These are phyloP conservation scores for Hypoxylon sp. DNA, from an alignment of 2,329 filamentous ascomycete species.

Conservation along the genomic window DNA sequence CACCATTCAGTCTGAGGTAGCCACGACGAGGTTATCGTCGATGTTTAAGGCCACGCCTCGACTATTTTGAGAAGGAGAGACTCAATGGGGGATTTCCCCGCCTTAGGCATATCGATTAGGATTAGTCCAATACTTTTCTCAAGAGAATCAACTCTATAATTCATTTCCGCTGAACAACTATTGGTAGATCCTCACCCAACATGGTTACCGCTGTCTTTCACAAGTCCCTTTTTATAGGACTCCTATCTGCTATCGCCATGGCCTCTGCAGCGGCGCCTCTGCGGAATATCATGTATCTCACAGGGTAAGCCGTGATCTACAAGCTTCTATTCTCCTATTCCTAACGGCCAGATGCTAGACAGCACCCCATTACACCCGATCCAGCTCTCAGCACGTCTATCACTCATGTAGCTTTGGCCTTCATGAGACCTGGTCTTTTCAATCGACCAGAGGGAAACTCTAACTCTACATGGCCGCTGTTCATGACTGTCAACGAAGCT, in stretches of 20 bases:
- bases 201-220: constrained; percentile 32
- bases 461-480: constrained; percentile 64
- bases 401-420: constrained; percentile 69
- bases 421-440: constrained; percentile 67
- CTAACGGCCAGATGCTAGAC: constrained; percentile 41
- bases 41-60: background rate
- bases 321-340: background rate
- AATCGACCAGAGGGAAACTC: constrained; percentile 59
- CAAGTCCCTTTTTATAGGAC: constrained; percentile 28
- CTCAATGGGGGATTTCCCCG: background rate
- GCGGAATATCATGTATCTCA: constrained; percentile 56
- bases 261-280: constrained; percentile 38
- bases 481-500: constrained; percentile 65
- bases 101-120: background rate
- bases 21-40: background rate
- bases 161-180: constrained; percentile 21
- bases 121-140: background rate
- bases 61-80: background rate
- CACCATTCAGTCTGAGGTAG: background rate
- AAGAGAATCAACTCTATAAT: background rate
- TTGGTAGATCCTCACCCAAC: constrained; percentile 9
- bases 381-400: constrained; percentile 59
- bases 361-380: constrained; percentile 53
- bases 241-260: constrained; percentile 38
- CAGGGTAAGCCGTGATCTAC: constrained; percentile 45